Evolutionary conservation across 192 early-diverging fungal genomes (phyloP).

Genomic region (Pilobolus umbonatus): DNA sequence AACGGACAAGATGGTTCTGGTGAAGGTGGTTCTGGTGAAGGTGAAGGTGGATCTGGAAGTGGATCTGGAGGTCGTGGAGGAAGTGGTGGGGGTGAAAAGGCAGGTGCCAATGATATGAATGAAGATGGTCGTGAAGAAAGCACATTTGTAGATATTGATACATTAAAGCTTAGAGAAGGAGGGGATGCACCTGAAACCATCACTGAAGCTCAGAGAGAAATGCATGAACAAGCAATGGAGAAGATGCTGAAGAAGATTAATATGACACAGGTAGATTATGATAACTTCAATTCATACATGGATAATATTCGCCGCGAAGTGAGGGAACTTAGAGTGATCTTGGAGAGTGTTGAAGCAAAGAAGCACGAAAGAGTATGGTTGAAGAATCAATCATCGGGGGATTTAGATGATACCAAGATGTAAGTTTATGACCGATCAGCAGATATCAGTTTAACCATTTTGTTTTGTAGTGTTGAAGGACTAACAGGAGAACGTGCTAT

Average conservation of each 20-base stretch:
- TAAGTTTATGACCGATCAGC: constrained; percentile 21
- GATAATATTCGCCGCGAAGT: constrained; percentile 63
- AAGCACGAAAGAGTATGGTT: constrained; percentile 83
- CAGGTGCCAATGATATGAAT: constrained; percentile 33
- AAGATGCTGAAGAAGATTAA: constrained; percentile 64
- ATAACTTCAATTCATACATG: constrained; percentile 44
- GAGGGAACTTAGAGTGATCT: constrained; percentile 67
- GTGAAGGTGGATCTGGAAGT: constrained; percentile 39
- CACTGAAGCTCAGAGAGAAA: constrained; percentile 44
- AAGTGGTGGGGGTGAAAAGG: constrained; percentile 37
- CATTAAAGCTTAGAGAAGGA: constrained; percentile 39
- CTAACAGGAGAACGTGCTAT: constrained; percentile 72
- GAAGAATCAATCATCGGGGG: constrained; percentile 72
- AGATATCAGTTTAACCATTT: neutral
- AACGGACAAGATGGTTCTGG: constrained; percentile 16
- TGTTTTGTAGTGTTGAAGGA: constrained; percentile 49
- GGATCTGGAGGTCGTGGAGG: constrained; percentile 35
- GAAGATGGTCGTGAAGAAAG: constrained; percentile 48
- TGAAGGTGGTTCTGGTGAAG: constrained; percentile 35
- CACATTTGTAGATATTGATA: constrained; percentile 53
- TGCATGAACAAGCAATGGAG: constrained; percentile 68
- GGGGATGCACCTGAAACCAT: constrained; percentile 27
- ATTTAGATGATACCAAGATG: constrained; percentile 77
- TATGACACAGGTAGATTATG: constrained; percentile 65
- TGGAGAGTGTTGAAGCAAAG: constrained; percentile 73